phyloP scores from a whole-genome alignment of 805 yeast species.

The Metschnikowia picachoensis region DNA sequence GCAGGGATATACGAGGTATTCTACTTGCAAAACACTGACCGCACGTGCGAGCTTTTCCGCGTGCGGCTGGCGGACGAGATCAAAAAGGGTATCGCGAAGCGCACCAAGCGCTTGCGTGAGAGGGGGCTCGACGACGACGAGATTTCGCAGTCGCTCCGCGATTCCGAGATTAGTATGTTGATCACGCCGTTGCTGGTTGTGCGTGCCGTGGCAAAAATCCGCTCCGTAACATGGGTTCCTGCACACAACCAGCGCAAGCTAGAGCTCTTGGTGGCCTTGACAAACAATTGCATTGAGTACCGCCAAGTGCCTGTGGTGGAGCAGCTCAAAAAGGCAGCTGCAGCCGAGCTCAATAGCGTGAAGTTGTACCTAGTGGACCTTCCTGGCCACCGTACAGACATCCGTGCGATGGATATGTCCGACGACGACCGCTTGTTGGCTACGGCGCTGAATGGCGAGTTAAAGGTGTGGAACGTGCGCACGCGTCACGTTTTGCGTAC shows the following conservation, averaged over 20 bases:
- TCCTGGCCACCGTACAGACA: slow-evolving; percentile 86
- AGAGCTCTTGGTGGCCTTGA: slow-evolving; percentile 61
- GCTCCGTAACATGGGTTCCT: slow-evolving; percentile 62
- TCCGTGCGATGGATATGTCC: slow-evolving; percentile 78
- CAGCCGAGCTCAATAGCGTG: slow-evolving; percentile 40
- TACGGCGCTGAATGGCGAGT: slow-evolving; percentile 84
- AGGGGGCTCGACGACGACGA: slow-evolving; percentile 62
- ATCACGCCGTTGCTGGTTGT: slow-evolving; percentile 67
- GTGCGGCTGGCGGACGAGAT: slow-evolving; percentile 74
- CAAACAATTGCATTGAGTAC: slow-evolving; percentile 73
- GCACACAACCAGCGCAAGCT: slow-evolving; percentile 41
- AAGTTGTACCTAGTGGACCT: slow-evolving; percentile 61
- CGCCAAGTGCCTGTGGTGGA: slow-evolving; percentile 58
- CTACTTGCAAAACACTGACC: slow-evolving; percentile 74
- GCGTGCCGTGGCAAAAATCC: slow-evolving; percentile 61
- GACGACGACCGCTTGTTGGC: slow-evolving; percentile 77
- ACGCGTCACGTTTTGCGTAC: slow-evolving; percentile 77
- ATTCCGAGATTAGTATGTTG: slow-evolving; percentile 52
- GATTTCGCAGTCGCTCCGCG: slow-evolving; percentile 39
- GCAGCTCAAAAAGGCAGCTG: slow-evolving; percentile 41
- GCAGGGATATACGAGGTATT: slow-evolving; percentile 46
- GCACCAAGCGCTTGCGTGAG: slow-evolving; percentile 73
- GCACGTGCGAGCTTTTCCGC: slow-evolving; percentile 76
- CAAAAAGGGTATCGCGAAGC: slow-evolving; percentile 67
- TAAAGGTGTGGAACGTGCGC: slow-evolving; percentile 83